phyloP scores from a whole-genome alignment of 1,139 yeast genomes.

The Geotrichum candidum region DNA sequence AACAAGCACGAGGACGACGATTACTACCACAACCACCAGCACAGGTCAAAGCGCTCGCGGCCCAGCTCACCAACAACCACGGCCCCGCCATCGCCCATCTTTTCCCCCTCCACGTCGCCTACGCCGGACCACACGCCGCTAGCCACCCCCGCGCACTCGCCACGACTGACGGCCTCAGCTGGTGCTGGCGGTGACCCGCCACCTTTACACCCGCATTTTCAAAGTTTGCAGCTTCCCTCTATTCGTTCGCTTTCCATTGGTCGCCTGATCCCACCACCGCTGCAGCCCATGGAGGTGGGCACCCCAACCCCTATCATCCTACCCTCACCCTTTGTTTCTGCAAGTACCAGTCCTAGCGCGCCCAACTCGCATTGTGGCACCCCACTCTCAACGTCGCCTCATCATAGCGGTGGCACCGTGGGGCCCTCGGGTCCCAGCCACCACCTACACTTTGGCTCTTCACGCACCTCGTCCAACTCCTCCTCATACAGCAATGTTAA shows the following conservation, averaged over 20 bases:
- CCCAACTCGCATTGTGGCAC: background rate
- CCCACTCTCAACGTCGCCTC: conserved; percentile 7
- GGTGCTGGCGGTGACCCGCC: conserved; percentile 21
- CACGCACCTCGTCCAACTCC: background rate
- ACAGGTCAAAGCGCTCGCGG: conserved; percentile 35
- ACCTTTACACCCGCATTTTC: background rate
- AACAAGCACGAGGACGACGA: conserved; percentile 34
- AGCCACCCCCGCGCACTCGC: conserved; percentile 56
- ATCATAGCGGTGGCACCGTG: background rate
- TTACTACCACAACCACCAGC: conserved; percentile 31
- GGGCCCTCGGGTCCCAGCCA: conserved; percentile 1
- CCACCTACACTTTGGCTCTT: background rate
- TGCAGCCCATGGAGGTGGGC: conserved; percentile 34
- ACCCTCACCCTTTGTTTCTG: conserved; percentile 7
- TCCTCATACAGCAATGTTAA: conserved; percentile 8
- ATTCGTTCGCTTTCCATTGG: conserved; percentile 36
- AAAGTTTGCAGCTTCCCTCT: conserved; percentile 36
- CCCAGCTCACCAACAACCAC: conserved; percentile 66
- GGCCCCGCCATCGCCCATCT: conserved; percentile 51
- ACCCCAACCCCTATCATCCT: conserved; percentile 11
- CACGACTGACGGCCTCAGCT: conserved; percentile 38
- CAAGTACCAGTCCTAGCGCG: conserved; percentile 2
- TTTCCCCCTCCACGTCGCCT: conserved; percentile 38
- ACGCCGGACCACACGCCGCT: conserved; percentile 54
- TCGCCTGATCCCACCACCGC: conserved; percentile 35